phyloP scores from a whole-genome alignment of 306 rosid genomes.

The Medicago arabica region DNA sequence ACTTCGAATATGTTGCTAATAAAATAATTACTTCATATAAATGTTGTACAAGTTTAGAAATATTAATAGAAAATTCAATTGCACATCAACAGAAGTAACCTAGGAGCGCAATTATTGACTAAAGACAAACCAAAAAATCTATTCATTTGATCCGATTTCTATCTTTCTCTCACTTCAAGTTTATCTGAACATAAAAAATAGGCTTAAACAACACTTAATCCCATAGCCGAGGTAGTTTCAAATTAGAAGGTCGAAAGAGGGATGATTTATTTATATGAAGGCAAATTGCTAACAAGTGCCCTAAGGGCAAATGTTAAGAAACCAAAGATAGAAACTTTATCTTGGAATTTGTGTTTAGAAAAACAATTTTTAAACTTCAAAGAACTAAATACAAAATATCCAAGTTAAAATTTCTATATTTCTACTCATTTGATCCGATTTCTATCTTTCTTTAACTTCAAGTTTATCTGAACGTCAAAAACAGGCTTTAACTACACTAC shows the following conservation, averaged over 20 bases:
- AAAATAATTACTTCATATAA: slow-evolving; percentile 18
- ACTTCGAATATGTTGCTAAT: neutral
- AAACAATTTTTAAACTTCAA: neutral
- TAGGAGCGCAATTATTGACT: neutral
- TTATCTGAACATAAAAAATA: slow-evolving; percentile 14
- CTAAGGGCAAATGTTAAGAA: neutral
- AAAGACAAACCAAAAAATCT: slow-evolving; percentile 35
- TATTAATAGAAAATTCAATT: slow-evolving; percentile 4
- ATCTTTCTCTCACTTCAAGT: slow-evolving; percentile 37
- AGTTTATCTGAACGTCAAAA: slow-evolving; percentile 20
- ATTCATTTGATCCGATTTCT: slow-evolving; percentile 30
- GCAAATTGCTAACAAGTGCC: neutral
- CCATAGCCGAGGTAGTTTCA: slow-evolving; percentile 15
- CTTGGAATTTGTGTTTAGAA: neutral
- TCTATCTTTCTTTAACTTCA: slow-evolving; percentile 38
- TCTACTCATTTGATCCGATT: slow-evolving; percentile 31
- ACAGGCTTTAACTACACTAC: slow-evolving; percentile 9
- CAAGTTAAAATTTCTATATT: neutral
- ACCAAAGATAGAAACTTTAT: neutral
- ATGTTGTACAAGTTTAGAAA: neutral
- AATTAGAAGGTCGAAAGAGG: slow-evolving; percentile 2
- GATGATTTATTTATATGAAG: neutral
- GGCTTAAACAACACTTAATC: slow-evolving; percentile 14
- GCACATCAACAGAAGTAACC: slow-evolving; percentile 1
- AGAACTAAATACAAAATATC: neutral